Evolutionary conservation across 2,329 filamentous ascomycete genomes (phyloP).

Genomic region (Monosporascus sp.): DNA sequence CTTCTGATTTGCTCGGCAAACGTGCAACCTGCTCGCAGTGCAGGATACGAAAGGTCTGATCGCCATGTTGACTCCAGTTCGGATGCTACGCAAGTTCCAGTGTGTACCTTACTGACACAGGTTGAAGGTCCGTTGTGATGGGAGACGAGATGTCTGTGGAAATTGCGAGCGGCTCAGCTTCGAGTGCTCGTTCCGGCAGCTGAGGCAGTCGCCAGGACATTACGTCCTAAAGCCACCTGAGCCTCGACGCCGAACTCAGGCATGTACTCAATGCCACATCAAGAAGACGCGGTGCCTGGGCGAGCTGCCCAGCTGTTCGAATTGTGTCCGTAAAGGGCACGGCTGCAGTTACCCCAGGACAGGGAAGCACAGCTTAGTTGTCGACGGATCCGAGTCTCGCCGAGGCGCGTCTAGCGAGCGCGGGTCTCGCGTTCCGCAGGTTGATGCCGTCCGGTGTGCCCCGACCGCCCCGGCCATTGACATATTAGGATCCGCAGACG

Average conservation of each 20-base stretch:
- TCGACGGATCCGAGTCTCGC: neutral
- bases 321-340: slow-evolving; percentile 19
- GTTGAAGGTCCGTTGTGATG: slow-evolving; percentile 24
- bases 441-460: neutral
- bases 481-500: slow-evolving; percentile 2
- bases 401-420: neutral
- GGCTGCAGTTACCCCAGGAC: slow-evolving; percentile 20
- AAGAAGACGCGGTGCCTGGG: slow-evolving; percentile 27
- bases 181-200: slow-evolving; percentile 28
- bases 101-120: neutral
- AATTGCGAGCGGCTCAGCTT: slow-evolving; percentile 29
- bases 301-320: slow-evolving; percentile 24
- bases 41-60: slow-evolving; percentile 20
- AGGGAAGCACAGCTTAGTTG: slow-evolving; percentile 4
- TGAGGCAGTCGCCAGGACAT: slow-evolving; percentile 13
- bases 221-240: slow-evolving; percentile 21
- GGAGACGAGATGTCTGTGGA: slow-evolving; percentile 21
- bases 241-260: slow-evolving; percentile 22
- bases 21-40: slow-evolving; percentile 23
- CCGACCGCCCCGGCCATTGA: neutral
- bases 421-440: neutral
- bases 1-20: slow-evolving; percentile 9
- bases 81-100: neutral
- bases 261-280: slow-evolving; percentile 23
- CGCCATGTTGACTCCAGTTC: neutral